Evolutionary conservation across 1,284 basidiomycete genomes (phyloP), one percentile per base, ranked within the genome.

Genomic region (Vanrija sp.): DNA sequence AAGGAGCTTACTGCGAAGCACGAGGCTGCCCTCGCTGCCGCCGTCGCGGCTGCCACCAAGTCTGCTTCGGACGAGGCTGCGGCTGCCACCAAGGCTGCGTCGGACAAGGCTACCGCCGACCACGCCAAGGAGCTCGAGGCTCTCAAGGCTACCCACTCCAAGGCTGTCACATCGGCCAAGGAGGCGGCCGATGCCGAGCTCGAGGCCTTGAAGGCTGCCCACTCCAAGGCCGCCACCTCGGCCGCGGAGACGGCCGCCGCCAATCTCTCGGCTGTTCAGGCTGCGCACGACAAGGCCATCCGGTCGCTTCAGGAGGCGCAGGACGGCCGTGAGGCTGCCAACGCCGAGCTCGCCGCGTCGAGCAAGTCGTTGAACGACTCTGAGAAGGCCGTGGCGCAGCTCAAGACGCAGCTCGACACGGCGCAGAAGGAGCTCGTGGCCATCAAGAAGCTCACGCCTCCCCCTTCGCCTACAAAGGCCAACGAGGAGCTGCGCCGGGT

Each of bases 181-280:
- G 50, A 53, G 22, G 56, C 62, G 3, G 66, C 67, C 43, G 35
- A 49, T 16, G 56, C 62, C 9, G 66, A 66, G 52, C 45, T 69
- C 27, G 59, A 65, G 39, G 48, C 60, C 2, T 47, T 66, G 10
- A 49, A 54, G n/a, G 54, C 61, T n/a, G 42, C 53, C 6, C 66
- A 69, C 41, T 58, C 60, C 6, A 53, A 58, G 8, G 41, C 50
- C 0, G 23, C 66, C 7, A 39, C 63, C 2, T 39, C 45, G 37
- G 48, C 48, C 20, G 36, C 38, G 23, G 19, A 41, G 22, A 24
- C 41, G 38, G 48, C 50, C 35, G 35, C 45, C 10, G 45, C 44
- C 12, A 39, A 19, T 20, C 47, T 31, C n/a, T 18, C 6, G n/a
- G 31, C 31, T 18, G 38, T 62, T 22, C 23, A 55, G 9, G 37